Base-by-base conservation (phyloP, 306 rosid genomes). In the Rosa chinensis region DNA sequence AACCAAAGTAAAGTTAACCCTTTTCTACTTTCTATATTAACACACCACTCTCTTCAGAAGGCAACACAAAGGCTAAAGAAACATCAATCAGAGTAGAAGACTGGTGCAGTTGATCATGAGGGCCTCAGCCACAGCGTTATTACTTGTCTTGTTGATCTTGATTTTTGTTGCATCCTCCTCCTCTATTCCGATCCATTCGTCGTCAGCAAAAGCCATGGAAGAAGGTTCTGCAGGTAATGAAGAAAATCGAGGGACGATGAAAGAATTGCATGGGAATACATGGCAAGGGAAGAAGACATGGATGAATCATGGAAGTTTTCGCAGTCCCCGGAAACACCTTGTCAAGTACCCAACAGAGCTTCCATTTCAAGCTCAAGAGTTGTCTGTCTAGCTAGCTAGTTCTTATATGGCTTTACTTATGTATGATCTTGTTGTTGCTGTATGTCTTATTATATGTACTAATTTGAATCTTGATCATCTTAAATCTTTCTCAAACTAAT, bases 241-340 rank as follows among this genome's bases (percentile, higher is more conserved):
- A 18, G 45, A 74, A 1, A 44, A 56, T 9, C 39, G 68, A 66
- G 69, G 50, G 20, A 85, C 66, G 63, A 72, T 23, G 25, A 6
- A 32, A 63, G 80, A 75, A 75, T 10, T 32, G 8, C 73, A 78
- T 8, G 77, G 48, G 53, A 66, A 23, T 39, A 66, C 48, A 50
- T 66, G 84, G 90, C 47, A 84, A 12, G 84, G 84, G 91, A 87
- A 78, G 90, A 61, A 66, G 71, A 39, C 86, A 59, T 48, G 92
- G 91, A 84, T 88, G 82, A 92, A 92, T 72, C 97, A 92, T 78
- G 97, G 97, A 86, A 89, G 97, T 76, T 82, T 48, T 25, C 89
- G 97, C 53, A 90, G 91, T 40, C 85, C 84, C 10, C 81, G 79
- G 81, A 88, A 92, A 86, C 91, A 75, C 47, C 92, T 92, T 13